Evolutionary conservation across 495 filamentous ascomycete species (phyloP), one percentile per base, ranked within the genome.

Genomic region (Xylona heveae): DNA sequence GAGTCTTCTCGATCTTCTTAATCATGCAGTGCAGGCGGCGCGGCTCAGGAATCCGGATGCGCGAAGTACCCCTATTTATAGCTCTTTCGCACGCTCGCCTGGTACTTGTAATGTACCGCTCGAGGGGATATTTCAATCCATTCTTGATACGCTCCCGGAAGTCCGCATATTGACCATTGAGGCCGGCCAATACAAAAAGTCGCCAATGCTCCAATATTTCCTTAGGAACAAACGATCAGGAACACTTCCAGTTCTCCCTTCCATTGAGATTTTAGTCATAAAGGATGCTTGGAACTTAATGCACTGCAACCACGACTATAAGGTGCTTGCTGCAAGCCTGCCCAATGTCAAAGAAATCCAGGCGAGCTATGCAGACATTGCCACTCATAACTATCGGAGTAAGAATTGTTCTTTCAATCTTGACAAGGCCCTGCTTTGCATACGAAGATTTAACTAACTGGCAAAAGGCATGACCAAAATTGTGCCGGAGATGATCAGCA

Each of bases 271-370:
- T 0, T 59, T 80, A 22, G 64, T 78, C 31, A 66, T 72, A 51
- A 74, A 72, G 41, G 73, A 74, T 4, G 66, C 76, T 33, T 80
- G 75, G 75, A 80, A 78, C 40, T 59, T 80, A 19, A 71, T 78
- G 44, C 60, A 74, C 29, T 54, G 65, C n/a, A 47, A 61, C 8
- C 55, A 60, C n/a, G 68, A 78, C 50, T 78, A 72, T 47, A 49
- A 57, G 33, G 56, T 52, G 36, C 59, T 80, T 28, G 50, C 58
- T 10, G 50, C 50, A 19, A 73, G 72, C 6, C 41, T 80, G 28
- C 75, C 75, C 5, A 64, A 61, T 22, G 42, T 78, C 12, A 58
- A 58, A n/a, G 74, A 77, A 41, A 75, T 70, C 64, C 71, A 80
- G 41, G 72, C 64, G 38, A 64, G 61, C 10, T 80, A 77, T 51